Percentiles rank a stretch among this genome's conserved stretches.
Evolutionary conservation across 306 rosid species (phyloP).

Genomic region (Psophocarpus tetragonolobus): DNA sequence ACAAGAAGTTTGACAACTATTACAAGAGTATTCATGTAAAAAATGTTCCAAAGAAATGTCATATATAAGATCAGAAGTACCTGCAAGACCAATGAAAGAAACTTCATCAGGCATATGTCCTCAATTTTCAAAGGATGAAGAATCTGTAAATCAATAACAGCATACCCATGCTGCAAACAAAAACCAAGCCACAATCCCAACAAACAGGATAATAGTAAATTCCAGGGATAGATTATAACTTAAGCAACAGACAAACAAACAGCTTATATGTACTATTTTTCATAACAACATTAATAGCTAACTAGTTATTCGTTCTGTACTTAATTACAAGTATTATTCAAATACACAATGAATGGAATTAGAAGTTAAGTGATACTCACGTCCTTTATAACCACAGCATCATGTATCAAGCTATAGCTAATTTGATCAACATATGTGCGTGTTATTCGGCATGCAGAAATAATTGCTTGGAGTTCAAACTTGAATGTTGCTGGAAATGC

Average conservation of each 20-base stretch:
- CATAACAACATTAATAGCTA: not conserved
- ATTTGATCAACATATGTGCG: slow-evolving; percentile 64
- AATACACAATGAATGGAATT: slow-evolving; percentile 2
- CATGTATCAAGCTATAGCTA: slow-evolving; percentile 51
- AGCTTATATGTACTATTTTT: slow-evolving; percentile 3
- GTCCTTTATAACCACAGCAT: slow-evolving; percentile 56
- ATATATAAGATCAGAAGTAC: slow-evolving; percentile 45
- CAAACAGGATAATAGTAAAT: slow-evolving; percentile 3
- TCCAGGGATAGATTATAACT: not conserved
- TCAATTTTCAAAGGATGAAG: slow-evolving; percentile 54
- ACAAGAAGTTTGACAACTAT: slow-evolving; percentile 31
- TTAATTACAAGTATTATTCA: slow-evolving; percentile 16
- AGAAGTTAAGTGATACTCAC: slow-evolving; percentile 51
- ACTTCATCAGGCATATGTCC: slow-evolving; percentile 67
- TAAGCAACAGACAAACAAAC: not conserved
- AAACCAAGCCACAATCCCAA: slow-evolving; percentile 16
- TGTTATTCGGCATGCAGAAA: slow-evolving; percentile 70
- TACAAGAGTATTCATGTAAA: slow-evolving; percentile 7
- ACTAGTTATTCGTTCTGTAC: not conserved
- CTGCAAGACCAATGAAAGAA: slow-evolving; percentile 69
- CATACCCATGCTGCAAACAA: slow-evolving; percentile 82
- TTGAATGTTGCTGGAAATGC: slow-evolving; percentile 62
- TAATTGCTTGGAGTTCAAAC: slow-evolving; percentile 76
- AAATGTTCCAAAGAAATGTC: not conserved
- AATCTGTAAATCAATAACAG: slow-evolving; percentile 68